Evolutionary conservation across 192 early-diverging fungal genomes (phyloP).

Genomic region (Coemansia umbellata): DNA sequence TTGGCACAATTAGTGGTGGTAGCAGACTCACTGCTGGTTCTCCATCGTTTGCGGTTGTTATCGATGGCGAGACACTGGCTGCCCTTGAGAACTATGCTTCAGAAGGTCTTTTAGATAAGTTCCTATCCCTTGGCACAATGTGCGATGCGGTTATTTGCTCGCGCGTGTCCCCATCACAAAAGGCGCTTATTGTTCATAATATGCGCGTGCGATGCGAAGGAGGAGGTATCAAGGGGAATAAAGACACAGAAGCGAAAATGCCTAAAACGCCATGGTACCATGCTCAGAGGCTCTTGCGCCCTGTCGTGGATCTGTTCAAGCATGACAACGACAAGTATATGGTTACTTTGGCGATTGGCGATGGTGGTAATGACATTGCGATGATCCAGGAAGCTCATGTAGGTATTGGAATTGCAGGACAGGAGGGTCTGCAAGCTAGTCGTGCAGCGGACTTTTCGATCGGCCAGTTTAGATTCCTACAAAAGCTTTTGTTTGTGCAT

Average conservation of each 20-base stretch:
- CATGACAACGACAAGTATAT: conserved; percentile 45
- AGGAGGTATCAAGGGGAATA: neutral
- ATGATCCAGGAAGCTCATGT: conserved; percentile 95
- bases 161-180: conserved; percentile 85
- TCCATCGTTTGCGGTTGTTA: conserved; percentile 66
- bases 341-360: conserved; percentile 80
- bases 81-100: conserved; percentile 46
- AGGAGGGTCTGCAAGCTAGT: conserved; percentile 85
- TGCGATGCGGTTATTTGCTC: conserved; percentile 86
- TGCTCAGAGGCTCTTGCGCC: neutral
- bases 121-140: conserved; percentile 70
- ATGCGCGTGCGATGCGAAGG: conserved; percentile 55
- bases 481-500: conserved; percentile 77
- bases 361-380: conserved; percentile 93
- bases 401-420: conserved; percentile 87
- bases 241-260: neutral
- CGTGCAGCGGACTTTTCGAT: conserved; percentile 87
- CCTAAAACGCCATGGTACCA: neutral
- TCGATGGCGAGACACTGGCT: conserved; percentile 85
- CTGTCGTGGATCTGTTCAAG: conserved; percentile 3
- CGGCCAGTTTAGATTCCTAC: conserved; percentile 82
- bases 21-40: neutral
- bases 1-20: neutral
- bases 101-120: conserved; percentile 52
- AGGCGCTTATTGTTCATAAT: conserved; percentile 78